Conservation (phyloP, 2,329 filamentous ascomycete species). For the Tolypocladium tundrense region DNA sequence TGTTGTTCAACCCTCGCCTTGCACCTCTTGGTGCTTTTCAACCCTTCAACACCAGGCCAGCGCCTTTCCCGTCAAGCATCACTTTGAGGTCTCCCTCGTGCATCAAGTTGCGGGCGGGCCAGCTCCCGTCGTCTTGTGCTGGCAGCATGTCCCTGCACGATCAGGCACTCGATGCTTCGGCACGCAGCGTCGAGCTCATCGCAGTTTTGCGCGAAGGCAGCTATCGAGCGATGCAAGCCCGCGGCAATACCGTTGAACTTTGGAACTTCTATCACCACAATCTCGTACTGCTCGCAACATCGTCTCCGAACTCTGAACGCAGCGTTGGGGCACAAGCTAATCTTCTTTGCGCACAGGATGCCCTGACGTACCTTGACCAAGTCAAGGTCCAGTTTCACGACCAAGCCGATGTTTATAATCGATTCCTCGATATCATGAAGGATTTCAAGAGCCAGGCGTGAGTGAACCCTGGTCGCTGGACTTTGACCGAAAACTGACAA, state of each 20-base stretch:
- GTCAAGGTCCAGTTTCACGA: conserved; percentile 98
- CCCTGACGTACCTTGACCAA: conserved; percentile 92
- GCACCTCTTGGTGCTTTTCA: not conserved
- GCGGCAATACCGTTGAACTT: conserved; percentile 6
- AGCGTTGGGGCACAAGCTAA: conserved; percentile 2
- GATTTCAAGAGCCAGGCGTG: conserved; percentile 97
- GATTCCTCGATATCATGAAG: conserved; percentile 98
- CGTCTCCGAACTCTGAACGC: not conserved
- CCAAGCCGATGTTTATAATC: conserved; percentile 93
- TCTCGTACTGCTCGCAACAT: conserved; percentile 12
- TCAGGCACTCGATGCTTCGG: not conserved
- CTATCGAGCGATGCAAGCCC: not conserved
- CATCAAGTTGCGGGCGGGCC: not conserved
- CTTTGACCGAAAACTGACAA: not conserved
- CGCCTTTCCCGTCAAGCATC: not conserved
- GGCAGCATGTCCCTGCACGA: not conserved
- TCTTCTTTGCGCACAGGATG: conserved; percentile 35
- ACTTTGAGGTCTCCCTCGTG: not conserved
- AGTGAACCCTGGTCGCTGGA: conserved; percentile 22
- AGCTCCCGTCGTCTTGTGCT: not conserved
- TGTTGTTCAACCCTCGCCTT: not conserved
- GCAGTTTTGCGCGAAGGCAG: not conserved
- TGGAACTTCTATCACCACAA: conserved; percentile 13
- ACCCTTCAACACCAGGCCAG: not conserved
- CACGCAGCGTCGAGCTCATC: not conserved